Percentiles rank a stretch among this genome's conserved stretches.
Conservation (phyloP, 139 green algal genomes). For the Zygnema circumcarinatum region DNA sequence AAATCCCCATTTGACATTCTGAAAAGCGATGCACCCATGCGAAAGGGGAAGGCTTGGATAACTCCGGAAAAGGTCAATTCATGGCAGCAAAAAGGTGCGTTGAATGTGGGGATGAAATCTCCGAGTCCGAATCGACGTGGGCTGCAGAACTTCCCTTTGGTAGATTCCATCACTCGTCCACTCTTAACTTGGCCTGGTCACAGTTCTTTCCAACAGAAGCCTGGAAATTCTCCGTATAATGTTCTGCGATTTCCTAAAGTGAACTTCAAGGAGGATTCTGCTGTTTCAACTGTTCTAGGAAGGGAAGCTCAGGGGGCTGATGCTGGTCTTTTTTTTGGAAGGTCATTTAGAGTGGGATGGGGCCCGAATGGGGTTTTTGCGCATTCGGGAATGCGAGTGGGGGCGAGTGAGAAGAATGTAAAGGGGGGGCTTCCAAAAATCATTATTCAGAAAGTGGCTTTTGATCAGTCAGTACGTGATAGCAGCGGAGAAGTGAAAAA, state of each 20-base stretch:
- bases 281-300: background rate
- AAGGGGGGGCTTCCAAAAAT: constrained; percentile 23
- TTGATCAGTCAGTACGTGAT: background rate
- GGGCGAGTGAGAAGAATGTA: background rate
- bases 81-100: too few relatives aligned
- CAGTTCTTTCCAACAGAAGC: background rate
- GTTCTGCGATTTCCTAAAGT: background rate
- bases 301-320: constrained; percentile 57
- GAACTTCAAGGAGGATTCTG: constrained; percentile 5
- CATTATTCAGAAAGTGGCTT: constrained; percentile 33
- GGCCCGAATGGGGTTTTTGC: constrained; percentile 71
- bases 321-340: constrained; percentile 71
- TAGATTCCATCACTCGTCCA: too few relatives aligned
- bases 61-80: too few relatives aligned
- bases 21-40: too few relatives aligned
- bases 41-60: too few relatives aligned
- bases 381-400: constrained; percentile 36
- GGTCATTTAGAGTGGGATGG: constrained; percentile 79
- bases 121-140: too few relatives aligned
- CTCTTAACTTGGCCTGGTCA: too few relatives aligned
- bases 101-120: too few relatives aligned
- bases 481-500: constrained; percentile 5
- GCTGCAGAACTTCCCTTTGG: too few relatives aligned
- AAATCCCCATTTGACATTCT: too few relatives aligned
- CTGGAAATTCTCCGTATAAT: background rate